Evolutionary conservation across 805 yeast species (phyloP).

Genomic region (Saccharomycopsis vini): DNA sequence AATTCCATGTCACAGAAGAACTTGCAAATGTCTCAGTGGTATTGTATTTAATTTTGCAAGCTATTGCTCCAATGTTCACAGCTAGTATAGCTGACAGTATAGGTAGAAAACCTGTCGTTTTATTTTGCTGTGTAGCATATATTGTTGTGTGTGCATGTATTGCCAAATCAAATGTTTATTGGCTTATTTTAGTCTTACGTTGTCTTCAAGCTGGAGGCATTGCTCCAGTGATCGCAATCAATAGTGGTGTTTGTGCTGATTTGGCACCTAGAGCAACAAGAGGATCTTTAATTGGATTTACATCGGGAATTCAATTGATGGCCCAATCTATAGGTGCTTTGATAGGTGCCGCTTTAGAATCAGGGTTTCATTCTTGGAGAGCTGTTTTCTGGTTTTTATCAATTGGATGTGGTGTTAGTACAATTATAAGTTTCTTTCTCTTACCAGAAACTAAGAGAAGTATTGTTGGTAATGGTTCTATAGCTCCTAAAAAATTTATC

Average conservation of each 20-base stretch:
- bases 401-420: conserved; percentile 46
- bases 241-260: conserved; percentile 69
- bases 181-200: conserved; percentile 56
- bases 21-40: conserved; percentile 68
- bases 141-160: conserved; percentile 57
- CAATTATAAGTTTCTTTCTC: conserved; percentile 27
- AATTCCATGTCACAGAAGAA: conserved; percentile 50
- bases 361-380: conserved; percentile 51
- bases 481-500: conserved; percentile 36
- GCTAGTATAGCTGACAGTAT: conserved; percentile 44
- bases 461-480: conserved; percentile 68
- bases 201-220: conserved; percentile 73
- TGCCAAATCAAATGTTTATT: conserved; percentile 48
- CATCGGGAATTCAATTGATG: conserved; percentile 52
- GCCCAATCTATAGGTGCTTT: conserved; percentile 79
- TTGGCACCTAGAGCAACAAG: conserved; percentile 54
- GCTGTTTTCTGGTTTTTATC: conserved; percentile 71
- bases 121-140: conserved; percentile 46
- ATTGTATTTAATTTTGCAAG: conserved; percentile 65
- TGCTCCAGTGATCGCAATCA: conserved; percentile 65
- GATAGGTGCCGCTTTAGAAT: conserved; percentile 47
- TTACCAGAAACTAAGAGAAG: conserved; percentile 72
- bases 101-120: conserved; percentile 52
- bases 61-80: conserved; percentile 48
- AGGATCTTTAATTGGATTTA: conserved; percentile 62